phyloP scores from a whole-genome alignment of 2,329 filamentous ascomycete genomes.

The Penicillium sclerotigenum region DNA sequence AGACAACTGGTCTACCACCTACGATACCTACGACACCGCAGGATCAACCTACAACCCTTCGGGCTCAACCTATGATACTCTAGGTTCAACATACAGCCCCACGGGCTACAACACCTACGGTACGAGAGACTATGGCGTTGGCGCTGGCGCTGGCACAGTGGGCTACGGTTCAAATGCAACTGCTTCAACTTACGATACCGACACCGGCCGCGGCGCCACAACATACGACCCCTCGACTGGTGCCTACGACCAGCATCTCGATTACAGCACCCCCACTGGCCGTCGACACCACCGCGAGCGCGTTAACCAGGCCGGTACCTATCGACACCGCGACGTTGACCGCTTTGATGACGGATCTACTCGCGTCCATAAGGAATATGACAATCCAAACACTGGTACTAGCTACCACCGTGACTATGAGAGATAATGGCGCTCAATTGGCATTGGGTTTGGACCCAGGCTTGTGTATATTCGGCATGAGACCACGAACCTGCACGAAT shows the following conservation, averaged over 20 bases:
- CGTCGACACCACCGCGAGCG: constrained; percentile 34
- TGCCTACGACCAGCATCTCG: constrained; percentile 36
- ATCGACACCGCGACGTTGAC: constrained; percentile 36
- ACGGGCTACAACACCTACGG: constrained; percentile 19
- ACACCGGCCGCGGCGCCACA: constrained; percentile 28
- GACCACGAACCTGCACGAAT: constrained; percentile 5
- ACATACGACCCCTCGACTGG: constrained; percentile 26
- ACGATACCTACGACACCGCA: constrained; percentile 22
- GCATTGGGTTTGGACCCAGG: constrained; percentile 6
- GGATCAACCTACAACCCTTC: constrained; percentile 26
- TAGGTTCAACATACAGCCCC: constrained; percentile 14
- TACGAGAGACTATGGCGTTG: constrained; percentile 15
- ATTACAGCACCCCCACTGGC: constrained; percentile 27
- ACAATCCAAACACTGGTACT: constrained; percentile 35
- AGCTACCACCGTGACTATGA: constrained; percentile 36
- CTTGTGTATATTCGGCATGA: constrained; percentile 13
- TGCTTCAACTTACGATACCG: constrained; percentile 21
- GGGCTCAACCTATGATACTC: constrained; percentile 17
- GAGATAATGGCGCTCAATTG: not conserved
- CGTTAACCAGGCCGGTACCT: constrained; percentile 29
- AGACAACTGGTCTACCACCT: constrained; percentile 14
- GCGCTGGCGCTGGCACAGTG: constrained; percentile 4
- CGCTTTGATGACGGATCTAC: constrained; percentile 28
- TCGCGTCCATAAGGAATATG: constrained; percentile 33
- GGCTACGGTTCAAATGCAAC: constrained; percentile 16